Conservation (phyloP, 345 rosid species). For the Triadica sebifera region DNA sequence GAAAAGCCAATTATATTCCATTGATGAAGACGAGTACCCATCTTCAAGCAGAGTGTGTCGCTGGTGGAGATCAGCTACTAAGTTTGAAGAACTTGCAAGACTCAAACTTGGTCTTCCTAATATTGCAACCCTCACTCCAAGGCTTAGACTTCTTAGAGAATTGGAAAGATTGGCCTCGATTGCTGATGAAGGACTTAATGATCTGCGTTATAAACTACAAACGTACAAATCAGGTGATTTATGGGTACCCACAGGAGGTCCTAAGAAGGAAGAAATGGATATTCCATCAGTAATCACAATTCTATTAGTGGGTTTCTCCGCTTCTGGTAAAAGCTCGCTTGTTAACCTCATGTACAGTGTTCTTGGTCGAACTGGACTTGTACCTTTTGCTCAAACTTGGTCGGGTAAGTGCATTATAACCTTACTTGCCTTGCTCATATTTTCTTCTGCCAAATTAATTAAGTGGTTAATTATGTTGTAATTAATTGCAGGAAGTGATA, state of each 20-base stretch:
- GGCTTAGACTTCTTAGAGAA: conserved; percentile 46
- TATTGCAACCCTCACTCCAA: conserved; percentile 40
- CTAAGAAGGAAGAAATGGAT: conserved; percentile 46
- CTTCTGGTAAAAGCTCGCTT: conserved; percentile 65
- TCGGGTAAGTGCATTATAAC: conserved; percentile 29
- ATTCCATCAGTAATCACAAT: conserved; percentile 50
- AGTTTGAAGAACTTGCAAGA: conserved; percentile 40
- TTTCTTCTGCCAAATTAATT: too few relatives aligned
- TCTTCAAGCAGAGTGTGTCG: conserved; percentile 23
- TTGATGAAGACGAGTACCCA: conserved; percentile 35
- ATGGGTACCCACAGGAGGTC: conserved; percentile 59
- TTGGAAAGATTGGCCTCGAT: conserved; percentile 54
- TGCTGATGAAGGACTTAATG: conserved; percentile 50
- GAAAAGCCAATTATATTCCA: conserved; percentile 7
- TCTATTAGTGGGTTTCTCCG: conserved; percentile 54
- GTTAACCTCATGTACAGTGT: conserved; percentile 63
- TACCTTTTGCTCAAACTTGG: conserved; percentile 55
- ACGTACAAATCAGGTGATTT: conserved; percentile 54
- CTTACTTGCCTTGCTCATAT: background rate
- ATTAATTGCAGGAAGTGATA: conserved; percentile 27
- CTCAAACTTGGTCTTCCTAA: conserved; percentile 33
- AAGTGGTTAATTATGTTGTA: too few relatives aligned
- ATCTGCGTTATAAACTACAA: conserved; percentile 52
- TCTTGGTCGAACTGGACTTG: conserved; percentile 52
- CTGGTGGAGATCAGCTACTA: conserved; percentile 57